Evolutionary conservation across 345 rosid genomes (phyloP).

Genomic region (Excoecaria cochinchinensis): DNA sequence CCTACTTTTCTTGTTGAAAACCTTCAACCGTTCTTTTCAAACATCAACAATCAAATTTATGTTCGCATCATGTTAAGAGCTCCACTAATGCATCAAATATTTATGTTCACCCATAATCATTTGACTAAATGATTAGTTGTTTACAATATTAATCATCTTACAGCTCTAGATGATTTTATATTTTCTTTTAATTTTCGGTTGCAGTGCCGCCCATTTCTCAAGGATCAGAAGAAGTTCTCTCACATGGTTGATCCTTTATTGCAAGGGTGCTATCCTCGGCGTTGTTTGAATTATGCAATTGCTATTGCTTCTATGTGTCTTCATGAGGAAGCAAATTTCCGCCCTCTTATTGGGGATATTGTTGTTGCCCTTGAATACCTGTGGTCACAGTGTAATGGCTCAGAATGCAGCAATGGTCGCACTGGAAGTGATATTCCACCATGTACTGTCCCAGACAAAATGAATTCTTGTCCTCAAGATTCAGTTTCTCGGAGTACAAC

Average conservation of each 20-base stretch:
- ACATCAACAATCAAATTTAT: not conserved
- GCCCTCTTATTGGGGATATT: conserved; percentile 79
- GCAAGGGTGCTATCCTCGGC: conserved; percentile 63
- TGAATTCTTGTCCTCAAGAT: not conserved
- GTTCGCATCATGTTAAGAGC: not conserved
- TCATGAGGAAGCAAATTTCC: conserved; percentile 82
- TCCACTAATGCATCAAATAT: not conserved
- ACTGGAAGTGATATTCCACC: not conserved
- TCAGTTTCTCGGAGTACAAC: not conserved
- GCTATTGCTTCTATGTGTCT: conserved; percentile 93
- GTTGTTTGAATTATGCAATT: conserved; percentile 83
- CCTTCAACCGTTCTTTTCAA: not conserved
- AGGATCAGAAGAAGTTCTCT: conserved; percentile 70
- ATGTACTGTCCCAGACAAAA: not conserved
- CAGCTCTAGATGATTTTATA: not conserved
- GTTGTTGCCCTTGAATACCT: conserved; percentile 68
- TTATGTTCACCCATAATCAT: not conserved
- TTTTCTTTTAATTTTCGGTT: conserved; percentile 9
- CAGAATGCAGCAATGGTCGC: not conserved
- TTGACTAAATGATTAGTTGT: no score
- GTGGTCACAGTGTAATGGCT: conserved; percentile 8
- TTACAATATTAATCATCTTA: not conserved
- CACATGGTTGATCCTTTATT: conserved; percentile 72
- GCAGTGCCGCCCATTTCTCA: conserved; percentile 68
- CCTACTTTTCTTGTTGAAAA: not conserved